These are phyloP conservation scores for Zoysia matrella DNA, from an alignment of 202 grass and related monocot genomes.

Conservation along the genomic window DNA sequence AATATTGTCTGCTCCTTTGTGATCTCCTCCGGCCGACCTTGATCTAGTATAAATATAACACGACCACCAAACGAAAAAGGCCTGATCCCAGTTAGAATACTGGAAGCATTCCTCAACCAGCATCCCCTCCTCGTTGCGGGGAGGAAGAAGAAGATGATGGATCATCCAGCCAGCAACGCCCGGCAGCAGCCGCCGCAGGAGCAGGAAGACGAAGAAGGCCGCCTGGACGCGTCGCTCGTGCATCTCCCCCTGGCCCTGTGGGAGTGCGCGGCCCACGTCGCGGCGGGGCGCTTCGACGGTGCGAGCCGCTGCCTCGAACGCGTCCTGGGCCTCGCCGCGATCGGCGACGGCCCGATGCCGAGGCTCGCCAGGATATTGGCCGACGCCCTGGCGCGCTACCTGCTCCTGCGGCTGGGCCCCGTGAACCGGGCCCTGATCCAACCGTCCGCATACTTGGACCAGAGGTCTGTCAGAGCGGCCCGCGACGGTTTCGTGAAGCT, in stretches of 20 bases:
- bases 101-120: not conserved
- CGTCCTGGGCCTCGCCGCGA: constrained; percentile 13
- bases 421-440: constrained; percentile 18
- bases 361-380: constrained; percentile 12
- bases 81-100: not conserved
- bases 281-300: constrained; percentile 15
- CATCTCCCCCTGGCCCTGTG: constrained; percentile 11
- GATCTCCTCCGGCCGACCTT: too few relatives aligned
- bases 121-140: too few relatives aligned
- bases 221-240: constrained; percentile 8
- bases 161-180: too few relatives aligned
- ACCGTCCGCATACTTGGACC: not conserved
- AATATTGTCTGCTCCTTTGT: too few relatives aligned
- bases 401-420: not conserved
- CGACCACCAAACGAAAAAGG: not conserved
- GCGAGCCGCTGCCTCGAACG: constrained; percentile 5
- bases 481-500: constrained; percentile 37
- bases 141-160: too few relatives aligned
- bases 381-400: not conserved
- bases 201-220: not conserved
- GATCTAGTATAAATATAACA: not conserved
- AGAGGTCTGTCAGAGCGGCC: not conserved
- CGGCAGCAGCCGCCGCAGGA: not conserved
- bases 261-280: constrained; percentile 14
- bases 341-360: constrained; percentile 8